These are phyloP conservation scores for Fragosphaeria purpurea DNA, from an alignment of 2,329 filamentous ascomycete genomes.

Conservation along the genomic window DNA sequence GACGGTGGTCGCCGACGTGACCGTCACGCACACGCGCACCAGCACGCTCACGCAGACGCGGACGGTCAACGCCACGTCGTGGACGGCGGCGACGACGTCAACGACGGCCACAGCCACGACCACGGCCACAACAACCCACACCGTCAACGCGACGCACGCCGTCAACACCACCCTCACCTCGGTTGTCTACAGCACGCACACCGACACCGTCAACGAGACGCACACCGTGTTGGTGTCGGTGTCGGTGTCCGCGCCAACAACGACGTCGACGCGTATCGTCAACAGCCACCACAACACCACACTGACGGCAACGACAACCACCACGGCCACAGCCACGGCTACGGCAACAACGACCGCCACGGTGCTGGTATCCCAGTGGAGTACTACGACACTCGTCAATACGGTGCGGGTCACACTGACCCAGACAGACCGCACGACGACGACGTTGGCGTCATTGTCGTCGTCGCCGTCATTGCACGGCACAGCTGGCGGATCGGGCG, in stretches of 20 bases:
- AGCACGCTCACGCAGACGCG: neutral
- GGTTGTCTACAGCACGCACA: slow-evolving; percentile 4
- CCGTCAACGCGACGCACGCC: neutral
- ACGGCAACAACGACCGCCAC: neutral
- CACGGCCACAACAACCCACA: neutral
- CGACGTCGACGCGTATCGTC: neutral
- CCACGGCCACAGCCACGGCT: too few relatives aligned
- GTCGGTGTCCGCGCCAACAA: neutral
- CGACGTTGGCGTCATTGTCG: too few relatives aligned
- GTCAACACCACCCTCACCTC: neutral
- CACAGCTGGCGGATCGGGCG: too few relatives aligned
- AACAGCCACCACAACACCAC: neutral
- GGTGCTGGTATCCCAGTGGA: neutral
- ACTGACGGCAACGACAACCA: neutral
- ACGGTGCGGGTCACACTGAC: neutral
- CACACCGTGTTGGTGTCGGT: neutral
- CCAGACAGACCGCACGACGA: neutral
- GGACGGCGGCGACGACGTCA: too few relatives aligned
- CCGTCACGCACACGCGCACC: slow-evolving; percentile 1
- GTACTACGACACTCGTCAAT: neutral
- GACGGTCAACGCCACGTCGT: neutral
- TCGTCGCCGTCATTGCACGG: too few relatives aligned
- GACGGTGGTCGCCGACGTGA: neutral
- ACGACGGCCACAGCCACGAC: too few relatives aligned
- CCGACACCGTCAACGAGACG: neutral